phyloP scores from a whole-genome alignment of 2,329 filamentous ascomycete genomes.

The Nectriaceae sp. region DNA sequence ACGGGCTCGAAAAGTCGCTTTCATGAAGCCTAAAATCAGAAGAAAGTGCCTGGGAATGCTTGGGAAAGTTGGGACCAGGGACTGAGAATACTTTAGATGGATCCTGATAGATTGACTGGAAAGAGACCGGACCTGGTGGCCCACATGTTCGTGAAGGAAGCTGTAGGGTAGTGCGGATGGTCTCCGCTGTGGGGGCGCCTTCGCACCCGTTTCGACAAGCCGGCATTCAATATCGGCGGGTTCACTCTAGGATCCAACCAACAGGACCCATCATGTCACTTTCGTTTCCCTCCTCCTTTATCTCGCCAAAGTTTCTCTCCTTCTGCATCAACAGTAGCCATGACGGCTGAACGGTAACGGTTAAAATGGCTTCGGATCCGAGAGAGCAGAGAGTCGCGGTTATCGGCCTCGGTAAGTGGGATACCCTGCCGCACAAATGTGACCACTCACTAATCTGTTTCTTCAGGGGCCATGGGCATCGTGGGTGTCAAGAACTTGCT shows the following conservation, averaged over 20 bases:
- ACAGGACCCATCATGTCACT: not conserved
- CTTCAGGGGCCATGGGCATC: conserved; percentile 38
- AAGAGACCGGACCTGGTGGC: too few species aligned
- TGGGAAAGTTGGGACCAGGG: too few species aligned
- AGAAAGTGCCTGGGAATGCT: too few species aligned
- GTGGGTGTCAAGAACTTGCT: conserved; percentile 44
- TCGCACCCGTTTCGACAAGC: not conserved
- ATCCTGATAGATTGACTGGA: too few species aligned
- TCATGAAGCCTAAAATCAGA: too few species aligned
- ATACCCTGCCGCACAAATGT: not conserved
- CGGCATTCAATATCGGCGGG: too few species aligned
- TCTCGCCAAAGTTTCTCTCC: not conserved
- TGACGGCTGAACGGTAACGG: not conserved
- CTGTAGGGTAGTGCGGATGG: too few species aligned
- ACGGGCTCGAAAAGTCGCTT: too few species aligned
- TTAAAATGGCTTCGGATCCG: not conserved
- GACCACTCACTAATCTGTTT: not conserved
- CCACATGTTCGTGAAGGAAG: too few species aligned
- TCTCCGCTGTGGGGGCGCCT: too few species aligned
- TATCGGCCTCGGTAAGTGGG: conserved; percentile 28
- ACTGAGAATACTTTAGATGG: too few species aligned
- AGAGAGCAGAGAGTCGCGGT: conserved; percentile 21
- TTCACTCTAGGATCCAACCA: too few species aligned
- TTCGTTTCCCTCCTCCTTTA: not conserved
- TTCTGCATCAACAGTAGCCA: not conserved